Evolutionary conservation across 306 rosid species (phyloP), one percentile per base, ranked within the genome.

Genomic region (Dalbergia cochinchinensis): DNA sequence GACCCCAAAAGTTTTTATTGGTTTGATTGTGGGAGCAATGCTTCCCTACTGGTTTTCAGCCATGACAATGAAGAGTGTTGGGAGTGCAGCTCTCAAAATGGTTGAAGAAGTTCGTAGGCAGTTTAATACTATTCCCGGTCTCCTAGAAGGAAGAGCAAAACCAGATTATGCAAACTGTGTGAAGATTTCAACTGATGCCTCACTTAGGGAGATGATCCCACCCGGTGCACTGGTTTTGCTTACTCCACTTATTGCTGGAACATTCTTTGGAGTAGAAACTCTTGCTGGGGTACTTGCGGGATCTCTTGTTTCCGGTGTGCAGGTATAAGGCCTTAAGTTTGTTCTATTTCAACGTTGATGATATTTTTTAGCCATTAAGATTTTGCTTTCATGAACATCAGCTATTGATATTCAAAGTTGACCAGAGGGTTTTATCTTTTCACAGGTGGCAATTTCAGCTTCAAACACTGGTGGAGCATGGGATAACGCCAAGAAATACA

Each of bases 31-130:
- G 51, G 92, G 94, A 67, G 89, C 93, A 37, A 90, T 92, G 97
- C 94, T 88, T 87, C 89, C 93, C 7, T 87, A 90, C 83, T 90
- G 92, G 90, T 92, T 92, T 83, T 88, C 90, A 11, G 91, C 92
- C 83, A 90, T 89, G 93, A 86, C 93, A 65, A 92, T 90, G 92
- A 90, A 87, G 88, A 87, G 92, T 19, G 91, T 90, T 1, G 94
- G 93, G 34, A 88, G 86, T 55, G 97, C 94, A 37, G 89, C 94
- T n/a, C 90, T 88, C 78, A 88, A 89, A 85, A 92, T 90, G 93
- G 92, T 92, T 7, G 93, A 90, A 85, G 90, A 92, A 69, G 94
- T 90, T 83, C 88, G 90, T 16, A 73, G 89, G 57, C 89, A 89
- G 45, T 90, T 92, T 86, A 88, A 88, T 70, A 14, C 88, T 0